phyloP scores from a whole-genome alignment of 2,329 filamentous ascomycete genomes.

The Sporothrix variecibatus region DNA sequence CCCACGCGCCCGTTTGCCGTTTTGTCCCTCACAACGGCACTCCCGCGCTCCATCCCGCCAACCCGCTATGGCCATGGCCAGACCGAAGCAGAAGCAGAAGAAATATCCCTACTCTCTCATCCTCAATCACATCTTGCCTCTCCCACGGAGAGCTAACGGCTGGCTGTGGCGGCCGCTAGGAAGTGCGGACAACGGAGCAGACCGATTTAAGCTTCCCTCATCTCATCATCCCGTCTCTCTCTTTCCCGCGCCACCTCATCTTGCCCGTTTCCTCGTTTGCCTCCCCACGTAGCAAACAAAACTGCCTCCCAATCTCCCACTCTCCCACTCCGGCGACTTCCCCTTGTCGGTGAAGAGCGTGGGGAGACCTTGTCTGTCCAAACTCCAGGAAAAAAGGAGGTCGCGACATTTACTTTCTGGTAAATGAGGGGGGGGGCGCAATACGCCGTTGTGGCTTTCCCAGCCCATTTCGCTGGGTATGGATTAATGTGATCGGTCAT shows the following conservation, averaged over 20 bases:
- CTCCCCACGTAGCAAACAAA: background rate
- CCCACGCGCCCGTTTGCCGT: background rate
- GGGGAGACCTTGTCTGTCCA: background rate
- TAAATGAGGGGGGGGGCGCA: background rate
- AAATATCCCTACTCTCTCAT: background rate
- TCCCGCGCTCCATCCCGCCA: background rate
- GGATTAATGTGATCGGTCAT: background rate
- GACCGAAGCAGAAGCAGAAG: too few relatives aligned
- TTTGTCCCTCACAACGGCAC: background rate
- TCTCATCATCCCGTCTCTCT: background rate
- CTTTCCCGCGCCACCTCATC: background rate
- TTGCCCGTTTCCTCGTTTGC: background rate
- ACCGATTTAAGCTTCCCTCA: background rate
- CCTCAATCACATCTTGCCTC: background rate
- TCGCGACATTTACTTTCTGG: background rate
- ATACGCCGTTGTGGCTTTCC: background rate
- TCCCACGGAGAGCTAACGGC: background rate
- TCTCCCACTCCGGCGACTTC: background rate
- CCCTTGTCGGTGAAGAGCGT: constrained; percentile 10
- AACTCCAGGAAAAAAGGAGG: background rate
- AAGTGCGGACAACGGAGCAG: background rate
- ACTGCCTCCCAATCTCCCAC: background rate
- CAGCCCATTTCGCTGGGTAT: background rate
- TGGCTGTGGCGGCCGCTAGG: background rate
- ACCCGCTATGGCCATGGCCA: too few relatives aligned